phyloP scores from a whole-genome alignment of 805 yeast genomes.

The Metahyphopichia silvanorum region DNA sequence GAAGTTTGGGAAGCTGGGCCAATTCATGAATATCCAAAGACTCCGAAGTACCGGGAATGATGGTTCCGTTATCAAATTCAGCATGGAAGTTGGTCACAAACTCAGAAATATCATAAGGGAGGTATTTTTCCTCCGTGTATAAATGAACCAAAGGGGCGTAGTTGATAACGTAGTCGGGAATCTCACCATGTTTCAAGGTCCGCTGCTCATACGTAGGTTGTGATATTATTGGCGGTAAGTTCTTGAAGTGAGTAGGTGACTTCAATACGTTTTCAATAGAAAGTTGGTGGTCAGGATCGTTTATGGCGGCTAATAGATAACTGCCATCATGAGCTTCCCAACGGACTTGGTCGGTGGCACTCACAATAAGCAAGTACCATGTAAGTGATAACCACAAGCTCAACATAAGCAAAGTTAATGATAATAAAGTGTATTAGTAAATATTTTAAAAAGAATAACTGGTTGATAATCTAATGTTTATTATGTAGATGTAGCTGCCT shows the following conservation, averaged over 20 bases:
- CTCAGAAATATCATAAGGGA: slow-evolving; percentile 76
- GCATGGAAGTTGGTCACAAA: slow-evolving; percentile 67
- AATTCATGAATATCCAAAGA: slow-evolving; percentile 31
- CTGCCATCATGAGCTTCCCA: slow-evolving; percentile 16
- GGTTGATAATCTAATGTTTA: no score
- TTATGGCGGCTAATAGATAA: slow-evolving; percentile 19
- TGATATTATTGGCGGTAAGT: slow-evolving; percentile 38
- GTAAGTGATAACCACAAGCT: no score
- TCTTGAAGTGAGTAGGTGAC: slow-evolving; percentile 18
- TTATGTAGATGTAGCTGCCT: slow-evolving; percentile 10
- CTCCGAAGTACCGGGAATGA: slow-evolving; percentile 27
- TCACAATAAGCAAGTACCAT: not conserved
- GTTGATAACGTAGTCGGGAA: slow-evolving; percentile 62
- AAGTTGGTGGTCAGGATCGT: slow-evolving; percentile 2
- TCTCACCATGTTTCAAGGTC: slow-evolving; percentile 47
- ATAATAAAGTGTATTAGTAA: no score
- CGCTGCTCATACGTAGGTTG: slow-evolving; percentile 29
- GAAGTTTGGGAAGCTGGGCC: slow-evolving; percentile 22
- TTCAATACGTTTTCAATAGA: slow-evolving; percentile 20
- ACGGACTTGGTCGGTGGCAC: not conserved
- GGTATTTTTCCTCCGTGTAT: slow-evolving; percentile 83
- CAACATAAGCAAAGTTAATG: no score
- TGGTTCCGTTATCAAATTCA: slow-evolving; percentile 48
- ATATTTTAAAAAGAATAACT: no score
- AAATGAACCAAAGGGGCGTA: slow-evolving; percentile 78